A percentile compares a stretch with the other conserved stretches of the same genome.
These are phyloP conservation scores for Colletotrichum spaethianum DNA, from an alignment of 2,329 filamentous ascomycete species.

Conservation along the genomic window DNA sequence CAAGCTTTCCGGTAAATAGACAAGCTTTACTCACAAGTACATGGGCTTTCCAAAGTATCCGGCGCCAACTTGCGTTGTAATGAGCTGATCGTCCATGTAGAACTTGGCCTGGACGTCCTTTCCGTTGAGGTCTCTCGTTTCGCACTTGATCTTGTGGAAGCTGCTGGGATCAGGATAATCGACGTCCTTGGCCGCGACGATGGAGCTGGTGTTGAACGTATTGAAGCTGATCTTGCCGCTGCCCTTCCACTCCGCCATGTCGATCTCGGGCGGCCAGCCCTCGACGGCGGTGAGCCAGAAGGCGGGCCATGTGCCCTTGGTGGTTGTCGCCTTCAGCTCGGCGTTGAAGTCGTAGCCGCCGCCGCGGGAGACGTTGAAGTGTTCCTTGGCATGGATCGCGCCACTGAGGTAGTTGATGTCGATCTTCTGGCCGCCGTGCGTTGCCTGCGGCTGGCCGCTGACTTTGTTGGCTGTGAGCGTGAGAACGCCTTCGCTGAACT, in stretches of 20 bases:
- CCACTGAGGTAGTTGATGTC: constrained; percentile 68
- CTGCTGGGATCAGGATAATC: constrained; percentile 59
- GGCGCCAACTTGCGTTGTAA: constrained; percentile 65
- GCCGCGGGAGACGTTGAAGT: constrained; percentile 55
- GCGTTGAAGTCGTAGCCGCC: constrained; percentile 59
- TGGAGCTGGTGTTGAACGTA: constrained; percentile 65
- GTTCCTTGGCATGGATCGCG: constrained; percentile 56
- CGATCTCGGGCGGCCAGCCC: constrained; percentile 72
- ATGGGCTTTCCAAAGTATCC: constrained; percentile 64
- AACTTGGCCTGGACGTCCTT: constrained; percentile 67
- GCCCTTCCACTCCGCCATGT: constrained; percentile 75
- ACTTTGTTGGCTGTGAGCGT: constrained; percentile 63
- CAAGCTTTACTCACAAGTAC: constrained; percentile 54
- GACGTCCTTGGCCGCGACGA: constrained; percentile 63
- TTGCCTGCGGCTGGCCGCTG: constrained; percentile 55
- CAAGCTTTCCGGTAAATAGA: background rate
- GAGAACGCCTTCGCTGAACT: constrained; percentile 56
- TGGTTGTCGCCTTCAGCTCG: constrained; percentile 57
- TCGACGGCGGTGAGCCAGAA: constrained; percentile 71
- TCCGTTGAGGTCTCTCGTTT: constrained; percentile 66
- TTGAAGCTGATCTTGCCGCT: constrained; percentile 69
- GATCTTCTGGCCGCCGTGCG: constrained; percentile 55
- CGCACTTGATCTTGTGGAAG: constrained; percentile 66
- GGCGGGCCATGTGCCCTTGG: constrained; percentile 68
- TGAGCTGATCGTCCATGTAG: constrained; percentile 64